phyloP scores from a whole-genome alignment of 2,329 filamentous ascomycete genomes.

The Fusarium bulbicola region DNA sequence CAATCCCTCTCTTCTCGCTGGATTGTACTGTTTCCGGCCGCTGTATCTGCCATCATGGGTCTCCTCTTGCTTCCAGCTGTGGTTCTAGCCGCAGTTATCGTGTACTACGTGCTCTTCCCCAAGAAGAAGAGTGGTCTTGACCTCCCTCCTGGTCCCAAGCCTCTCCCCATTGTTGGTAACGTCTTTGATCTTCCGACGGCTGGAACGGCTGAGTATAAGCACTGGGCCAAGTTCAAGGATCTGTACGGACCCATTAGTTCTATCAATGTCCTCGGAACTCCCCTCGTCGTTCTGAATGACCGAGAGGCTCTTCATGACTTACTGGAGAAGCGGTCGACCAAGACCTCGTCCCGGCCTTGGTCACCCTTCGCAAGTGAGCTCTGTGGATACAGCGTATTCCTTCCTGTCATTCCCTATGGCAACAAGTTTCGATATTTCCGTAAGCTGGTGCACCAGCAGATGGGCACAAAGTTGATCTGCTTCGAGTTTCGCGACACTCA shows the following conservation, averaged over 20 bases:
- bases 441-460: slow-evolving; percentile 44
- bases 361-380: slow-evolving; percentile 35
- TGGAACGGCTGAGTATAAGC: slow-evolving; percentile 48
- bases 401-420: slow-evolving; percentile 30
- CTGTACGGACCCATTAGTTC: slow-evolving; percentile 51
- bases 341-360: slow-evolving; percentile 45
- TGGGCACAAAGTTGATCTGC: slow-evolving; percentile 38
- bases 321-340: slow-evolving; percentile 47
- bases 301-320: slow-evolving; percentile 48
- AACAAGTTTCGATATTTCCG: slow-evolving; percentile 34
- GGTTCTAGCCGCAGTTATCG: slow-evolving; percentile 6
- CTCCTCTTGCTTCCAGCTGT: slow-evolving; percentile 16
- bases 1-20: neutral
- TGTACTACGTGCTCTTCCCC: slow-evolving; percentile 21
- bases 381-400: slow-evolving; percentile 35
- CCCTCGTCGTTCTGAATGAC: slow-evolving; percentile 53
- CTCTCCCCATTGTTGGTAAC: slow-evolving; percentile 60
- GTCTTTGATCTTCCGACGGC: slow-evolving; percentile 55
- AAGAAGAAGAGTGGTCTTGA: neutral
- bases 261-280: slow-evolving; percentile 51
- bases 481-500: slow-evolving; percentile 36
- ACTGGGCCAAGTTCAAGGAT: slow-evolving; percentile 54
- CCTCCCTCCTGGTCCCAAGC: slow-evolving; percentile 59
- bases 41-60: slow-evolving; percentile 3
- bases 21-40: neutral